Base-by-base conservation (phyloP, 2,329 filamentous ascomycete species). In the Pleoardoris graminearum region DNA sequence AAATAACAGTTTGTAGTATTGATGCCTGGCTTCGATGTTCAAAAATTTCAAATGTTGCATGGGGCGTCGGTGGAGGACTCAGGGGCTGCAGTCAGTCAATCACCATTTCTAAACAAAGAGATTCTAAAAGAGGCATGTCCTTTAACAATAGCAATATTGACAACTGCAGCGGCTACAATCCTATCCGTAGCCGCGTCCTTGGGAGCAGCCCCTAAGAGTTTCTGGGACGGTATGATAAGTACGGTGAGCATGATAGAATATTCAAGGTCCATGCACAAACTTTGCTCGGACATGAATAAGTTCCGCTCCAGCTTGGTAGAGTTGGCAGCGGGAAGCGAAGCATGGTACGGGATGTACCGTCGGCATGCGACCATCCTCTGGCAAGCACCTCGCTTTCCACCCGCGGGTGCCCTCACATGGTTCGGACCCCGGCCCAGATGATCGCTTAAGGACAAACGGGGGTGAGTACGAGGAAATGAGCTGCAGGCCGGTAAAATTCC, bases 271-370 rank as follows among this genome's bases (percentile, higher is more conserved):
- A 32, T 32, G n/a, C 11, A 25, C 45, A 52, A 48, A 63, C 60
- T n/a, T 68, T 56, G 57, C 62, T 61, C 57, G 57, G 60, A 63
- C 55, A 58, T 62, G 66, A 69, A 70, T 64, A 62, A 67, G 62
- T 70, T 65, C 68, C 67, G 67, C 59, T 61, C 57, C 53, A 48
- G 54, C 45, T 51, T 49, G 39, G 54, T 43, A 55, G 46, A 53
- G 51, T 69, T 68, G 67, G 63, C 69, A 65, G 51, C 64, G 65
- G 69, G 67, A 68, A 63, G 62, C 63, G 58, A 62, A 54, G 59
- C 48, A 30, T 51, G 61, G 69, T 66, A 70, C 66, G 67, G 68
- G n/a, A n/a, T n/a, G 69, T 70, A 63, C 68, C 61, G 62, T 54
- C 65, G 62, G 61, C 59, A 57, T 51, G 59, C 46, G 64, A n/a